Conservation (phyloP, 768 basidiomycete genomes). For the Dioszegia aurantiaca region DNA sequence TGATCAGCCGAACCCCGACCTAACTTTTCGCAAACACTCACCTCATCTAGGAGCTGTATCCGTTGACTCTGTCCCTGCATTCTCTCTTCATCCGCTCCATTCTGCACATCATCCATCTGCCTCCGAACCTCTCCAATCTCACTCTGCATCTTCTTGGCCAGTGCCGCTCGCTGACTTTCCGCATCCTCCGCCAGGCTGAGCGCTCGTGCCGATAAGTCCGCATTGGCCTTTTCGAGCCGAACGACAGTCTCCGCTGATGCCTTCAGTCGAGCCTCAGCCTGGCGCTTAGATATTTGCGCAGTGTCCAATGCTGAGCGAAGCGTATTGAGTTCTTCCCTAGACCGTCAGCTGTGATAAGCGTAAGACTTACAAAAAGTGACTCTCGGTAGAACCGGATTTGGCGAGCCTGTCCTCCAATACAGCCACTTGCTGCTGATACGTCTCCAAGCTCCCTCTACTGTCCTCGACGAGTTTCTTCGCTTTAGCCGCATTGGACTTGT, state of each 20-base stretch:
- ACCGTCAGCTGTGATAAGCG: slow-evolving; percentile 1
- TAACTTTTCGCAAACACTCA: slow-evolving; percentile 55
- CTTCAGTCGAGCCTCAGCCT: slow-evolving; percentile 52
- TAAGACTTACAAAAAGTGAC: slow-evolving; percentile 37
- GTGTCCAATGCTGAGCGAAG: slow-evolving; percentile 40
- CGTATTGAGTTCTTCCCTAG: slow-evolving; percentile 43
- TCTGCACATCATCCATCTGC: slow-evolving; percentile 63
- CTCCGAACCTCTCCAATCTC: slow-evolving; percentile 61
- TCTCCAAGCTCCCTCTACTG: slow-evolving; percentile 72
- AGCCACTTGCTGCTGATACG: slow-evolving; percentile 68
- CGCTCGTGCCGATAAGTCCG: slow-evolving; percentile 68
- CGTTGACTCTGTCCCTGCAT: slow-evolving; percentile 80
- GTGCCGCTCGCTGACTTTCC: slow-evolving; percentile 55
- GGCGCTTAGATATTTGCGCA: slow-evolving; percentile 30
- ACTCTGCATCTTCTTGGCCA: slow-evolving; percentile 57
- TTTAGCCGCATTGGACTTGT: slow-evolving; percentile 87
- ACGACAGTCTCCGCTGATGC: slow-evolving; percentile 70
- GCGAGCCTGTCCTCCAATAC: slow-evolving; percentile 47
- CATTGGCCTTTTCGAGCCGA: slow-evolving; percentile 76
- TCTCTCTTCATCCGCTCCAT: slow-evolving; percentile 59
- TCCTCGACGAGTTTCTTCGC: slow-evolving; percentile 88
- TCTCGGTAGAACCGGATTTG: slow-evolving; percentile 40
- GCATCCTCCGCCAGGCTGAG: slow-evolving; percentile 70
- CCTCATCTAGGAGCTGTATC: slow-evolving; percentile 80
- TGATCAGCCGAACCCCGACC: slow-evolving; percentile 13